phyloP scores from a whole-genome alignment of 1,284 basidiomycete genomes.

The Pseudomicrostroma phylloplanum region DNA sequence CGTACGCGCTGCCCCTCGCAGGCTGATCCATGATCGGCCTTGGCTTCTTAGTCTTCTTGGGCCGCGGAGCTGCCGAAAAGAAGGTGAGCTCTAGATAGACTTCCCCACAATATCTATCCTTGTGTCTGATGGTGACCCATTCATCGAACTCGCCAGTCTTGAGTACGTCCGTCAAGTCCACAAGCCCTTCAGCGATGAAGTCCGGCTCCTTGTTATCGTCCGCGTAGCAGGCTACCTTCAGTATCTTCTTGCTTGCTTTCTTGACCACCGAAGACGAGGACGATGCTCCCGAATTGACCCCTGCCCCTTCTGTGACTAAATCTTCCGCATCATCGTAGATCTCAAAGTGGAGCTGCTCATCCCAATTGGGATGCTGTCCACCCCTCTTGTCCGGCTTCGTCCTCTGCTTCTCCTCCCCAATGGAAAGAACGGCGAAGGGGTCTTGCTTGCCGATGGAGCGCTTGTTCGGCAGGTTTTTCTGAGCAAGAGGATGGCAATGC shows the following conservation, averaged over 20 bases:
- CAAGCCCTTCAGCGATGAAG: conserved; percentile 81
- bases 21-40: conserved; percentile 23
- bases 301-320: conserved; percentile 50
- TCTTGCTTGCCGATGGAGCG: conserved; percentile 74
- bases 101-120: conserved; percentile 46
- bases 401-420: conserved; percentile 65
- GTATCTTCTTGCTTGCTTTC: conserved; percentile 59
- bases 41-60: conserved; percentile 31
- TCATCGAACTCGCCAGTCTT: conserved; percentile 96
- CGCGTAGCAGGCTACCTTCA: conserved; percentile 82
- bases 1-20: conserved; percentile 26
- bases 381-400: conserved; percentile 73
- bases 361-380: conserved; percentile 97
- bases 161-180: conserved; percentile 81
- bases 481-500: neutral
- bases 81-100: conserved; percentile 50
- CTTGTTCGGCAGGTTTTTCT: conserved; percentile 46
- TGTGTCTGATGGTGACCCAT: conserved; percentile 65
- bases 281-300: conserved; percentile 49
- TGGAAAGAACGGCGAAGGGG: conserved; percentile 76
- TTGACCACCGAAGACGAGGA: conserved; percentile 56
- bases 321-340: conserved; percentile 74
- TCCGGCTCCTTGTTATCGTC: conserved; percentile 93
- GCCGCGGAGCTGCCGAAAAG: conserved; percentile 42
- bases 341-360: conserved; percentile 92